Evolutionary conservation across 1,284 basidiomycete genomes (phyloP), one percentile per base, ranked within the genome.

Genomic region (Microbotryum silenes-acaulis): DNA sequence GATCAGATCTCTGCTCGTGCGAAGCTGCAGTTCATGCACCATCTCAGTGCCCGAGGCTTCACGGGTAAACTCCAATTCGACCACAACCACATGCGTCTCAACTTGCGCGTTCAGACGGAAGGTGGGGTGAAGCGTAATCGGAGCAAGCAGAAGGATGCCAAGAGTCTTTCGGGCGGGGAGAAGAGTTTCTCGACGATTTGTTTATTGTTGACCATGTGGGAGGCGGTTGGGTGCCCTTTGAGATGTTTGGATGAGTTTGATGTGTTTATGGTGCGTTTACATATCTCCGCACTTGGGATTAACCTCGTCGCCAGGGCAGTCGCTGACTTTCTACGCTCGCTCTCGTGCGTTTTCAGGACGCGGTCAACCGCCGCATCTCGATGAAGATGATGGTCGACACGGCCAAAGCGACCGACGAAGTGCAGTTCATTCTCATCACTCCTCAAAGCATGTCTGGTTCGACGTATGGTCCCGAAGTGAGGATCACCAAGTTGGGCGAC

Each of bases 121-220:
- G 53, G 48, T 45, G 45, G 37, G 33, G 50, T 45, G 57, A 57
- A 31, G 48, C 50, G 33, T 59, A 59, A 57, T 25, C 84, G 87
- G 78, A 88, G 87, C 9, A 86, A 89, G 64, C 86, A 89, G 67
- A 85, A 88, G 73, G 79, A 80, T 44, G 55, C 89, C 5, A 83
- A 84, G 50, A 85, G 87, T 31, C 81, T 98, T 45, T 79, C 78
- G 1, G 93, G 93, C 54, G 93, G 94, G 49, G 94, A 98, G 77
- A 94, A 97, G 74, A 94, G 91, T 6, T 99, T 96, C 78, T 89
- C 91, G 7, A 98, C 96, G 0, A 91, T 97, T 66, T 94, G 91
- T 70, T 77, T 99, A 57, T 78, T 99, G 55, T 78, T 97, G 33
- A 86, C 96, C 7, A 79, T 99, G 50, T 99, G 96, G 96, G 89